These are phyloP conservation scores for Mimosa pudica DNA, from an alignment of 306 rosid species.

Conservation along the genomic window DNA sequence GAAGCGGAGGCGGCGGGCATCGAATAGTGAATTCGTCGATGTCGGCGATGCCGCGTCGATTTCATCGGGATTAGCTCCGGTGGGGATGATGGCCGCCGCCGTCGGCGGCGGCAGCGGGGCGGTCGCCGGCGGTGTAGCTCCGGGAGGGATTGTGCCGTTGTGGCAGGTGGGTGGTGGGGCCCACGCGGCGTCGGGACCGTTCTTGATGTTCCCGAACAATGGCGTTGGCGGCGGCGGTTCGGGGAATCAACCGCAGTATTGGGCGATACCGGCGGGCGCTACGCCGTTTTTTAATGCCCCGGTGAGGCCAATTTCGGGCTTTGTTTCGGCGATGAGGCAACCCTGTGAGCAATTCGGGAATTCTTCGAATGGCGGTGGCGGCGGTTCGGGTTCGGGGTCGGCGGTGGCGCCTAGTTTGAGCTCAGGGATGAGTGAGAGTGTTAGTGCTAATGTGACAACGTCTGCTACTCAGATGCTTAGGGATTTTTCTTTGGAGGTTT, in stretches of 20 bases:
- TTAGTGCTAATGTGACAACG: slow-evolving; percentile 24
- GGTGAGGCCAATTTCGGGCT: slow-evolving; percentile 64
- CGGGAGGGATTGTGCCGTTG: slow-evolving; percentile 56
- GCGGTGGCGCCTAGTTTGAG: slow-evolving; percentile 48
- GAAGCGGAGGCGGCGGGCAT: slow-evolving; percentile 51
- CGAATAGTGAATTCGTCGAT: slow-evolving; percentile 57
- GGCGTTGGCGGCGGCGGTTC: slow-evolving; percentile 23
- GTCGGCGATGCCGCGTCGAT: slow-evolving; percentile 50
- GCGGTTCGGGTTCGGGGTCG: slow-evolving; percentile 31
- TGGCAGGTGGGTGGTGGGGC: slow-evolving; percentile 50
- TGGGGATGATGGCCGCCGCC: slow-evolving; percentile 6
- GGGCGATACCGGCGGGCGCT: slow-evolving; percentile 67
- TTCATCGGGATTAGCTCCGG: slow-evolving; percentile 73
- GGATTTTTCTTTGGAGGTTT: slow-evolving; percentile 69
- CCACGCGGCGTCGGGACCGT: slow-evolving; percentile 50
- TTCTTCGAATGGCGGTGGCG: neutral
- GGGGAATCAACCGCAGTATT: slow-evolving; percentile 55
- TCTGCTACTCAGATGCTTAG: slow-evolving; percentile 56
- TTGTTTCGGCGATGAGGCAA: slow-evolving; percentile 53
- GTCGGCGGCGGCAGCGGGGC: neutral
- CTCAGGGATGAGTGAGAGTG: slow-evolving; percentile 32
- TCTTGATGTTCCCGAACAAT: slow-evolving; percentile 63
- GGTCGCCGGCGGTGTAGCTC: neutral
- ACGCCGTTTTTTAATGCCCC: slow-evolving; percentile 54
- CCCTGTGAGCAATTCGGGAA: slow-evolving; percentile 37